These are phyloP conservation scores for Boletus putidus DNA, from an alignment of 1,284 basidiomycete species.

Conservation along the genomic window DNA sequence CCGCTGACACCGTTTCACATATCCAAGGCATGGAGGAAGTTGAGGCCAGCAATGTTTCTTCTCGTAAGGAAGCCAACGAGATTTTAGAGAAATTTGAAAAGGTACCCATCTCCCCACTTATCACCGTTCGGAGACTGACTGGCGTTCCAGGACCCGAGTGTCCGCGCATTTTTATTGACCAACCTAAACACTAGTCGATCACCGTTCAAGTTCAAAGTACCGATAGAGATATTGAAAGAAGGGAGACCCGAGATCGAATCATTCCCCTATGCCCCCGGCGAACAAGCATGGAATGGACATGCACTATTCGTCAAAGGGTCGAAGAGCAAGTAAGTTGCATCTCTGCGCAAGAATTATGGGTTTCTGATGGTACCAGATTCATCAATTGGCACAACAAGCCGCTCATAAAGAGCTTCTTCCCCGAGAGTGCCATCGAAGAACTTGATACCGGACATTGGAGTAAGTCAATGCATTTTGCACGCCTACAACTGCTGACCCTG, in stretches of 20 bases:
- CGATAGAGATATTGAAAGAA: conserved; percentile 62
- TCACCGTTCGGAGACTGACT: conserved; percentile 3
- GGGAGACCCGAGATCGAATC: conserved; percentile 67
- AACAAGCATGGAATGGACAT: conserved; percentile 58
- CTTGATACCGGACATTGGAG: conserved; percentile 72
- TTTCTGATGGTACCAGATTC: conserved; percentile 46
- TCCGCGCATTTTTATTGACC: conserved; percentile 81
- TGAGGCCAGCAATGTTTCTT: conserved; percentile 52
- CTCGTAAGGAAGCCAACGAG: conserved; percentile 64
- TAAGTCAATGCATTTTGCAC: conserved; percentile 31
- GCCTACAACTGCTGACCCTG: neutral
- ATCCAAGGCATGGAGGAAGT: conserved; percentile 71
- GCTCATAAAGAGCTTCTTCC: conserved; percentile 65
- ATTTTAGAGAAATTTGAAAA: conserved; percentile 64
- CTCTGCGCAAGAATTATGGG: neutral
- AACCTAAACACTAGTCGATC: conserved; percentile 55
- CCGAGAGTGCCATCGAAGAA: conserved; percentile 53
- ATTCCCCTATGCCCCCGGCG: conserved; percentile 68
- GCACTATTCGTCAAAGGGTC: conserved; percentile 79
- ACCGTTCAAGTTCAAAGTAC: conserved; percentile 67
- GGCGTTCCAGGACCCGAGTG: conserved; percentile 55
- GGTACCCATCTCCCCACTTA: conserved; percentile 38
- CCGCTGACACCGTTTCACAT: conserved; percentile 66
- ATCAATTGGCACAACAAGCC: conserved; percentile 68
- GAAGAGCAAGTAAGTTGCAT: conserved; percentile 62